Evolutionary conservation across 1,284 basidiomycete genomes (phyloP).

Genomic region (Dichomitus squalens): DNA sequence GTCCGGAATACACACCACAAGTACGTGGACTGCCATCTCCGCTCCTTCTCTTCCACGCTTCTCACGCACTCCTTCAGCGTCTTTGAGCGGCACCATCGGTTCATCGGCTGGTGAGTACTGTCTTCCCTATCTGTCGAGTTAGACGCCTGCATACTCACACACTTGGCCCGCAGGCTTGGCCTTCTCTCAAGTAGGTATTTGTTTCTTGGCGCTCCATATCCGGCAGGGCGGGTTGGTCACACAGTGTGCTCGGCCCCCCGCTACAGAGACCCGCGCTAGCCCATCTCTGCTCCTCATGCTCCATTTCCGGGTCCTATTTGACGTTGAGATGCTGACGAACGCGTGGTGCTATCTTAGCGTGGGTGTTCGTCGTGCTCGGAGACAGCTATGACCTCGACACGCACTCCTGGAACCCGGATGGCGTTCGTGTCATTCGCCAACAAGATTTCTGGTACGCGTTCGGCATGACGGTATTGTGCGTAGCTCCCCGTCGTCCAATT

Average conservation of each 20-base stretch:
- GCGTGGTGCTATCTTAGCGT: conserved; percentile 30
- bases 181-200: conserved; percentile 52
- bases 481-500: not conserved
- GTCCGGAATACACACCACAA: conserved; percentile 70
- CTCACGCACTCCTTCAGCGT: conserved; percentile 42
- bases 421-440: conserved; percentile 38
- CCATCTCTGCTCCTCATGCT: not conserved
- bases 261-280: not conserved
- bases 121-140: conserved; percentile 16
- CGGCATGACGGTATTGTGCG: conserved; percentile 44
- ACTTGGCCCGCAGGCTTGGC: conserved; percentile 47
- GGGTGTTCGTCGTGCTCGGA: conserved; percentile 47
- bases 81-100: conserved; percentile 71
- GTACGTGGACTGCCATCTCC: conserved; percentile 38
- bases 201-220: conserved; percentile 7
- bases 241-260: conserved; percentile 4
- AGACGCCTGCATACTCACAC: conserved; percentile 25
- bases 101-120: conserved; percentile 62
- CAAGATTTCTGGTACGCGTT: conserved; percentile 50
- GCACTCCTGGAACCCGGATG: conserved; percentile 41
- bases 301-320: not conserved
- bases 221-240: conserved; percentile 16
- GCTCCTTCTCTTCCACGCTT: conserved; percentile 6
- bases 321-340: conserved; percentile 20
- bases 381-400: conserved; percentile 45